Evolutionary conservation across 2,329 filamentous ascomycete species (phyloP), one percentile per base, ranked within the genome.

Genomic region (Apiospora phragmitis): DNA sequence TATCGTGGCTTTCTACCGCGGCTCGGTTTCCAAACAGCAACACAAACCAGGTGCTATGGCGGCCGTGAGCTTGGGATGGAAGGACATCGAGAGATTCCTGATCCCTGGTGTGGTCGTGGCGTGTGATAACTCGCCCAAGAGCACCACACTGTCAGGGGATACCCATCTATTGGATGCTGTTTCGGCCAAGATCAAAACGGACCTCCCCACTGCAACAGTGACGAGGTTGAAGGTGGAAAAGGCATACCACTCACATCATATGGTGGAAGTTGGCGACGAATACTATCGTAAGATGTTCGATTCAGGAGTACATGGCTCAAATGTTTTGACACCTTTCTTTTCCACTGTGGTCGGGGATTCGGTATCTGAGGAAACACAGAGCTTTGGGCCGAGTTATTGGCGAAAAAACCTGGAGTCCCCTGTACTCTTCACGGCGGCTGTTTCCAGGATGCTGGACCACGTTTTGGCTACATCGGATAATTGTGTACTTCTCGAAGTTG

Each of bases 71-170:
- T 18, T 67, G 3, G 49, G 65, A 16, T 8, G 65, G 14, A 21
- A 43, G 9, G 38, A 67, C 2, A 21, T 26, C 21, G 26, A 8
- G 18, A 26, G 12, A 7, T 67, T 1, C n/a, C 38, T 67, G 3
- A 21, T n/a, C 8, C 21, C 18, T 1, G 59, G 29, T 2, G 12
- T 16, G 16, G 78, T 80, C 2, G 65, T 67, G 12, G 65, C 35
- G n/a, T 81, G 80, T 55, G 82, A 84, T 2, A 80, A 83, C 62
- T 82, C 86, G 3, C 71, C 77, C 2, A 77, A 83, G 21, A 85
- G 87, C 71, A 83, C 84, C 24, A 80, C 87, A 9, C 84, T 85
- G 51, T 85, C 84, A n/a, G 85, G 85, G 9, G 83, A 85, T 7
- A 83, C 83, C 14, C 82, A 81, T 41, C 72, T 72, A 24, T 72